phyloP scores from a whole-genome alignment of 2,329 filamentous ascomycete genomes.

The Talaromyces verruculosus region DNA sequence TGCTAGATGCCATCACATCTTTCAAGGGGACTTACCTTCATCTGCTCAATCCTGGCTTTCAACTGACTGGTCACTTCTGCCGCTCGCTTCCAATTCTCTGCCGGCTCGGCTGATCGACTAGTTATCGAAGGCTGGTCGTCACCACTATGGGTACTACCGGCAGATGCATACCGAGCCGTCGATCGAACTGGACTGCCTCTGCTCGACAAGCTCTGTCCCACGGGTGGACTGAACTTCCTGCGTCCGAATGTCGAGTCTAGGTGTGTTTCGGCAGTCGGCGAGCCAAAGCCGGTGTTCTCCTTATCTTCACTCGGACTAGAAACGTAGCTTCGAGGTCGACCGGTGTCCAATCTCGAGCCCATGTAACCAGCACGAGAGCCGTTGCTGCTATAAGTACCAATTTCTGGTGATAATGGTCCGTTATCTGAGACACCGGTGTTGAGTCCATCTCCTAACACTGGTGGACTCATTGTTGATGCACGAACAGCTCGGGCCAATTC shows the following conservation, averaged over 20 bases:
- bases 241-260: slow-evolving; percentile 31
- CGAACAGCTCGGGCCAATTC: slow-evolving; percentile 61
- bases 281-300: slow-evolving; percentile 59
- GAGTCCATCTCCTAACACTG: slow-evolving; percentile 54
- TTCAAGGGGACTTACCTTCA: slow-evolving; percentile 64
- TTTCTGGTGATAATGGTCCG: slow-evolving; percentile 42
- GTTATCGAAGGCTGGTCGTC: slow-evolving; percentile 31
- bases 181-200: slow-evolving; percentile 42
- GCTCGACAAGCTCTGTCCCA: slow-evolving; percentile 37
- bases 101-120: slow-evolving; percentile 52
- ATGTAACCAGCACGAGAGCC: slow-evolving; percentile 37
- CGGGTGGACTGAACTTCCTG: slow-evolving; percentile 48
- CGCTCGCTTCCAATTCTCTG: slow-evolving; percentile 94
- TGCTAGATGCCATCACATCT: not conserved
- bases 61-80: slow-evolving; percentile 97
- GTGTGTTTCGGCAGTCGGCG: slow-evolving; percentile 35
- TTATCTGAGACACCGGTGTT: slow-evolving; percentile 53
- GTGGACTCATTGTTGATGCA: slow-evolving; percentile 41
- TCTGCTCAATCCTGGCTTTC: slow-evolving; percentile 96
- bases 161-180: slow-evolving; percentile 31
- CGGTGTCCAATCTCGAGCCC: slow-evolving; percentile 42
- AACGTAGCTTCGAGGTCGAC: slow-evolving; percentile 43
- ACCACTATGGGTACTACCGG: slow-evolving; percentile 35
- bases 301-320: slow-evolving; percentile 69
- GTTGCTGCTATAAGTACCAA: slow-evolving; percentile 31